phyloP scores from a whole-genome alignment of 805 yeast species.

The Schwanniomyces vanrijiae region DNA sequence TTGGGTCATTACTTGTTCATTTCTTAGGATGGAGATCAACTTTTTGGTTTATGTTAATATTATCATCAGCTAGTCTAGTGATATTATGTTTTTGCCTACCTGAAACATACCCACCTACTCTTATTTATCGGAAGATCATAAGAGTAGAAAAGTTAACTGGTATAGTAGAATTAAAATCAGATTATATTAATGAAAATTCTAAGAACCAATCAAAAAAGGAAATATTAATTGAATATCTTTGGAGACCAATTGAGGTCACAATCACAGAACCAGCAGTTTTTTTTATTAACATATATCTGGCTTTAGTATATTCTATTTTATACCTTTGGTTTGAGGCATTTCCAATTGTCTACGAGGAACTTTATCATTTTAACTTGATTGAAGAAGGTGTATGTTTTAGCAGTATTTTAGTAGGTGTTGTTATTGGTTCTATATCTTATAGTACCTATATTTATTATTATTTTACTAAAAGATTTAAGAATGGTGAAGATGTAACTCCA shows the following conservation, averaged over 20 bases:
- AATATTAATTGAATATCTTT: slow-evolving; percentile 27
- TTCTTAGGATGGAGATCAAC: slow-evolving; percentile 45
- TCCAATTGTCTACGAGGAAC: slow-evolving; percentile 48
- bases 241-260: slow-evolving; percentile 48
- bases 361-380: slow-evolving; percentile 43
- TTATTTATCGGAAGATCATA: slow-evolving; percentile 44
- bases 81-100: slow-evolving; percentile 40
- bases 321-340: slow-evolving; percentile 58
- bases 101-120: slow-evolving; percentile 42
- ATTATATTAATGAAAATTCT: neutral
- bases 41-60: slow-evolving; percentile 50
- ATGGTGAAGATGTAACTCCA: slow-evolving; percentile 25
- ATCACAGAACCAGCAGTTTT: slow-evolving; percentile 50
- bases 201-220: slow-evolving; percentile 4
- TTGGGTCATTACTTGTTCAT: slow-evolving; percentile 50
- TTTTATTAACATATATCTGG: slow-evolving; percentile 47
- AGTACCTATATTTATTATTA: slow-evolving; percentile 18
- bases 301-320: slow-evolving; percentile 47
- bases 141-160: slow-evolving; percentile 46
- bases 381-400: slow-evolving; percentile 31
- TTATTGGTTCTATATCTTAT: slow-evolving; percentile 33
- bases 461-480: slow-evolving; percentile 13
- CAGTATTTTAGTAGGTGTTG: slow-evolving; percentile 44
- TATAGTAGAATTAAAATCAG: slow-evolving; percentile 18
- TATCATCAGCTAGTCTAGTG: slow-evolving; percentile 25